phyloP scores from a whole-genome alignment of 768 basidiomycete species.

The Psilocybe tampanensis region DNA sequence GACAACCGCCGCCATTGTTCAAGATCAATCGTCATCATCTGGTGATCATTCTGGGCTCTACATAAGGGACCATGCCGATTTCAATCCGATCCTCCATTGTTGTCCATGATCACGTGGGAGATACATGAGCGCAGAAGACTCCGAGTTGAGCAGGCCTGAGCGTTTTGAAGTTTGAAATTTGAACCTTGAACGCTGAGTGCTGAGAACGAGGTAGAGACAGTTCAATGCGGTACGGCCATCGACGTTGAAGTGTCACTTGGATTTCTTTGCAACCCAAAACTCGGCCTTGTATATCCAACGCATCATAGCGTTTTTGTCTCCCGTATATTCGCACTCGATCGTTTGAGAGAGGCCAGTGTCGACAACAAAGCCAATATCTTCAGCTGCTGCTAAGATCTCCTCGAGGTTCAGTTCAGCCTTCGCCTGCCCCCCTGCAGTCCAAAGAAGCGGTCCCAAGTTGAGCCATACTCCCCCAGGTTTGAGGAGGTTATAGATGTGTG shows the following conservation, averaged over 20 bases:
- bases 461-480: constrained; percentile 70
- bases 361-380: constrained; percentile 57
- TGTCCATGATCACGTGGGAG: background rate
- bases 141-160: no score
- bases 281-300: constrained; percentile 68
- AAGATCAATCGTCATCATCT: no score
- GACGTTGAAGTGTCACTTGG: constrained; percentile 3
- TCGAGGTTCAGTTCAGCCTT: constrained; percentile 63
- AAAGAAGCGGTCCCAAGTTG: constrained; percentile 70
- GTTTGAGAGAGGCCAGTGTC: constrained; percentile 35
- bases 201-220: no score
- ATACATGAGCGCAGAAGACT: background rate
- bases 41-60: no score
- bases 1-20: background rate
- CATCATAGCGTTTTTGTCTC: constrained; percentile 68
- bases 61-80: no score
- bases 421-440: constrained; percentile 57
- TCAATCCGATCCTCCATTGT: background rate
- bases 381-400: constrained; percentile 56
- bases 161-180: no score
- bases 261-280: constrained; percentile 57
- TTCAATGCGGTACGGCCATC: background rate
- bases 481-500: constrained; percentile 58
- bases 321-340: constrained; percentile 68
- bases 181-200: no score